A percentile compares a stretch with the other conserved stretches of the same genome.
Conservation (phyloP, 139 green algal species). For the Picochlorum sp. region DNA sequence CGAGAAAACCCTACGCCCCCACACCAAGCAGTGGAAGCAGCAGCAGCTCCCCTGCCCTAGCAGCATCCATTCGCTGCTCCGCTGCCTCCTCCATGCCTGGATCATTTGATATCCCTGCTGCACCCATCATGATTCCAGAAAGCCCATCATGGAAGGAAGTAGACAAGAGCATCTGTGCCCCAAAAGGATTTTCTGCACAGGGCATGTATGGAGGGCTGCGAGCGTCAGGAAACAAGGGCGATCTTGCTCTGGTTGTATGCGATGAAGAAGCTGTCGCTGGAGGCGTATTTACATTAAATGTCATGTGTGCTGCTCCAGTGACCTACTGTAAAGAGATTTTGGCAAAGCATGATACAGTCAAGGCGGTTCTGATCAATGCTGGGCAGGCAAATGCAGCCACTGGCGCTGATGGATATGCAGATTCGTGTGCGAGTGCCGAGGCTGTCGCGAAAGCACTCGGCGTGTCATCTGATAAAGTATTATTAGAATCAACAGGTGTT, state of each 20-base stretch:
- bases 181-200: slow-evolving; percentile 86
- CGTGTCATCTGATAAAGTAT: slow-evolving; percentile 44
- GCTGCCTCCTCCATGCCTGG: slow-evolving; percentile 10
- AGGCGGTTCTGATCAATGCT: slow-evolving; percentile 82
- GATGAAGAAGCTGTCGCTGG: slow-evolving; percentile 63
- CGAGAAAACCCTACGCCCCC: neutral
- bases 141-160: slow-evolving; percentile 77
- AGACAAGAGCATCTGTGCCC: slow-evolving; percentile 58
- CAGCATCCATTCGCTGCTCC: slow-evolving; percentile 1
- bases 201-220: slow-evolving; percentile 78
- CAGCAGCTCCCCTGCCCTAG: neutral
- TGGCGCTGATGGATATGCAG: slow-evolving; percentile 60
- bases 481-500: slow-evolving; percentile 66
- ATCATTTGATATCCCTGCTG: slow-evolving; percentile 64
- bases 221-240: slow-evolving; percentile 70
- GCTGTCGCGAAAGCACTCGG: slow-evolving; percentile 55
- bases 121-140: slow-evolving; percentile 82
- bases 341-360: slow-evolving; percentile 41
- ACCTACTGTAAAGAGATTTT: slow-evolving; percentile 87
- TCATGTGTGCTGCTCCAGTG: slow-evolving; percentile 92
- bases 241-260: slow-evolving; percentile 83
- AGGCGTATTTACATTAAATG: slow-evolving; percentile 92
- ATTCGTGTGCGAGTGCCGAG: slow-evolving; percentile 48
- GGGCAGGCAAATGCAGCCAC: slow-evolving; percentile 95
- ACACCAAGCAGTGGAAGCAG: neutral